Base-by-base conservation (phyloP, 352 stramenopile species). In the Phytophthora sansomeana region DNA sequence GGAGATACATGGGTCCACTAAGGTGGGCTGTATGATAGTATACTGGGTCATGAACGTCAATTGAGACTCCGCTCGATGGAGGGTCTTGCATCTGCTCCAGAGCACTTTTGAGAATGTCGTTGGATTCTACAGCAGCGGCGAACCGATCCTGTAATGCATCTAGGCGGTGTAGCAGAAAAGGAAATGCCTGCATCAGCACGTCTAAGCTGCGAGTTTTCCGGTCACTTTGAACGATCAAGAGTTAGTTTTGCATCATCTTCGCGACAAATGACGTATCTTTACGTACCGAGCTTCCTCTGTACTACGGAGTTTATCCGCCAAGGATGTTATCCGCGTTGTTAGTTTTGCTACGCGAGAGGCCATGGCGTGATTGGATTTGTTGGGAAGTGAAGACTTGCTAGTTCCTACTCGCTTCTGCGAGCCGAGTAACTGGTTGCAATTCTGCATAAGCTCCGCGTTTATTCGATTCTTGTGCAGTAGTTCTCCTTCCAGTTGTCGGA, bases 111-210 rank as follows among this genome's bases (percentile, higher is more conserved):
- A 90, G 53, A 50, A 90, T 88, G 26, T 70, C 67, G 19, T 87
- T 87, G 5, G 81, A 85, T 59, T 90, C 81, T 1, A 69, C 51
- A 3, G 70, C 70, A 5, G 77, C 74, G 24, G 60, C 32, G 30
- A 77, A 77, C 36, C 79, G 75, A 62, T 87, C 81, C n/a, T 86
- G 74, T 13, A 85, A 24, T 1, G 67, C 72, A 44, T 90, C 77
- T 17, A 87, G 50, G 29, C 75, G 68, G n/a, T 83, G 78, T 30
- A 88, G 39, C 29, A 88, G 38, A 28, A 63, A 67, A 0, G 81
- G 78, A 28, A 90, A 66, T 6, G 70, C 68, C 8, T 70, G 57
- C 59, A 90, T 70, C 8, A 90, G 49, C 6, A 87, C 62, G 8
- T 76, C 67, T 14, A 90, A 60, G 24, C 65, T 80, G 5, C 69